A percentile compares a stretch with the other conserved stretches of the same genome.
phyloP scores from a whole-genome alignment of 441 rosid species.

The Syzygium malaccense region DNA sequence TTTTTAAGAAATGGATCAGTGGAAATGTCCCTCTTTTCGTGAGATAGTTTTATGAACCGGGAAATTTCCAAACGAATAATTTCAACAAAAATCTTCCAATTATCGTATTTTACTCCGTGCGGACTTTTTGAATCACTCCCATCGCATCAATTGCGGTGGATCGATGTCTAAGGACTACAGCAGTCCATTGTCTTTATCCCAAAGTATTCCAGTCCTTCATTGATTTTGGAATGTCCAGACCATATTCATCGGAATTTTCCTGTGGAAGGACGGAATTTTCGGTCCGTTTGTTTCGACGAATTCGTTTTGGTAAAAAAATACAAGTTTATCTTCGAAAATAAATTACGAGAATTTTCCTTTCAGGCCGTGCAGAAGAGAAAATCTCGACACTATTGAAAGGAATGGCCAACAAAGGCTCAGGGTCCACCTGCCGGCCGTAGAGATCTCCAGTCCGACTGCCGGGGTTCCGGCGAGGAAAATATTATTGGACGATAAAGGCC shows the following conservation, averaged over 20 bases:
- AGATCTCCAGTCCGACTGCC: background rate
- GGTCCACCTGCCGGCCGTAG: background rate
- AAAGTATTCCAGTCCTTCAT: background rate
- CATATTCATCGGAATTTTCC: background rate
- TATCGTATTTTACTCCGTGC: background rate
- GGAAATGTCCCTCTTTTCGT: background rate
- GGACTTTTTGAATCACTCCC: background rate
- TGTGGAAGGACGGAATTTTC: background rate
- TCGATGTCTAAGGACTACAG: background rate
- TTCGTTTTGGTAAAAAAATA: background rate
- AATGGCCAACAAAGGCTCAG: background rate
- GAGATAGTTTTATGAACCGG: background rate
- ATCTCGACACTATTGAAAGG: background rate
- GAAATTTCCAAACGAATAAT: background rate
- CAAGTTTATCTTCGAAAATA: background rate
- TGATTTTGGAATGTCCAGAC: background rate
- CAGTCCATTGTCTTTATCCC: background rate
- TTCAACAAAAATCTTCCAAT: background rate
- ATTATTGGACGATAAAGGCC: background rate
- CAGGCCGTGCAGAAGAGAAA: background rate
- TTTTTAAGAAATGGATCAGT: background rate
- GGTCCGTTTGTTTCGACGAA: background rate
- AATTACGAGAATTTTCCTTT: background rate
- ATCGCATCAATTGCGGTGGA: background rate
- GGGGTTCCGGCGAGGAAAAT: background rate